Evolutionary conservation across 2,329 filamentous ascomycete genomes (phyloP), one percentile per base, ranked within the genome.

Genomic region (Claviceps monticola): DNA sequence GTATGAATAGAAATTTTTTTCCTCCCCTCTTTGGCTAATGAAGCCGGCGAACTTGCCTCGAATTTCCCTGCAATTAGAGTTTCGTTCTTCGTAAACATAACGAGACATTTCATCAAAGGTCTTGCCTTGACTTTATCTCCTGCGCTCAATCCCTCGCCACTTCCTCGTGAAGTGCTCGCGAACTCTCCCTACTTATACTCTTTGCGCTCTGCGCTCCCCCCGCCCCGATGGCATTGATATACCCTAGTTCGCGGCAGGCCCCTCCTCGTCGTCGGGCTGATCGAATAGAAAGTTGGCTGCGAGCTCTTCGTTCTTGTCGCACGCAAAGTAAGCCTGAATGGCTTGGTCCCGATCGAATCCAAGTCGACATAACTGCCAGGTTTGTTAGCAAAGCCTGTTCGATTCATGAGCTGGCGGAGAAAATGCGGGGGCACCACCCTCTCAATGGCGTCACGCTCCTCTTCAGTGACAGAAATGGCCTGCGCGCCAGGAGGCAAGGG

Each of bases 221-320:
- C 45, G 38, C 37, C 37, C 19, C 19, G 6, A 23, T 23, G 4
- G 37, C 8, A 5, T 53, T 39, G 42, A 9, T 11, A 43, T 51
- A 50, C 58, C 56, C 66, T 69, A 74, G 61, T 73, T 71, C 55
- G 69, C 65, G 9, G 69, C 65, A 8, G 68, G 63, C 36, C 74
- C 70, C 53, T 85, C 82, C 38, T 87, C 84, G 47, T 96, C 90
- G 55, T 95, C 89, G 9, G 90, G 90, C 71, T 97, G 89, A 62
- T 98, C 93, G 65, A 98, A 98, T 54, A 98, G 76, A 70, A 96
- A 97, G 71, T 98, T 98, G 57, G 93, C 93, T 0, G 93, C 93
- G 49, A 98, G 77, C 70, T 98, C 93, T 71, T 98, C 93, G 68
- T 98, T 97, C 79, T 97, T 98, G 71, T 98, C 93, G 69, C 93